Base-by-base conservation (phyloP, 352 stramenopile species). In the Phytophthora cactorum region DNA sequence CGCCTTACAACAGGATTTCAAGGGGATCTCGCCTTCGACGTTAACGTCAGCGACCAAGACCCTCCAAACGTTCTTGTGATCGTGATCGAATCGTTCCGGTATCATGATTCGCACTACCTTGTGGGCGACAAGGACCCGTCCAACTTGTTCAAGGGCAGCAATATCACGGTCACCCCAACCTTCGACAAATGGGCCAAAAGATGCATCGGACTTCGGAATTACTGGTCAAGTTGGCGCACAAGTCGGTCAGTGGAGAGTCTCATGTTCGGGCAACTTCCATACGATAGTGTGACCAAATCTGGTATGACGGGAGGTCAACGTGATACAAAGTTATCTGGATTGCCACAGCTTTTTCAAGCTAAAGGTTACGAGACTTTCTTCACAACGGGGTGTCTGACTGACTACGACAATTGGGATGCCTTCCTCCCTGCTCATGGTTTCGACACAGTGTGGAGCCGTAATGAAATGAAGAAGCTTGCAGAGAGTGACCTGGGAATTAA, bases 231-330 rank as follows among this genome's bases (percentile, higher is more conserved):
- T 32, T 85, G 70, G 65, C 63, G 66, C 2, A 88, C 81, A 11
- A 89, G 78, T 68, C 77, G 81, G 9, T 88, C 81, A 1, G n/a
- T 88, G 3, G 78, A 86, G 58, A 86, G 74, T 34, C 66, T 86
- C 27, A 38, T 85, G 29, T 89, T 81, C 52, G 81, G 59, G 0
- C 79, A 90, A 49, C 25, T 89, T n/a, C 67, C 78, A 5, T 85
- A 80, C 52, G 74, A 89, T 32, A 62, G 56, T 28, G 58, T 78
- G 22, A 45, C 55, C 0, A 59, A 81, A 28, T 70, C 72, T 0
- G 81, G 74, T 11, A 84, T 71, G 28, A 72, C 65, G n/a, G 52
- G 55, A 15, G 75, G 72, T 12, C 5, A 39, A 8, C 6, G 3
- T 9, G 34, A 39, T 39, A 12, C 1, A 51, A 63, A 29, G 49